Base-by-base conservation (phyloP, 2,329 filamentous ascomycete genomes). In the Fusarium begoniae region DNA sequence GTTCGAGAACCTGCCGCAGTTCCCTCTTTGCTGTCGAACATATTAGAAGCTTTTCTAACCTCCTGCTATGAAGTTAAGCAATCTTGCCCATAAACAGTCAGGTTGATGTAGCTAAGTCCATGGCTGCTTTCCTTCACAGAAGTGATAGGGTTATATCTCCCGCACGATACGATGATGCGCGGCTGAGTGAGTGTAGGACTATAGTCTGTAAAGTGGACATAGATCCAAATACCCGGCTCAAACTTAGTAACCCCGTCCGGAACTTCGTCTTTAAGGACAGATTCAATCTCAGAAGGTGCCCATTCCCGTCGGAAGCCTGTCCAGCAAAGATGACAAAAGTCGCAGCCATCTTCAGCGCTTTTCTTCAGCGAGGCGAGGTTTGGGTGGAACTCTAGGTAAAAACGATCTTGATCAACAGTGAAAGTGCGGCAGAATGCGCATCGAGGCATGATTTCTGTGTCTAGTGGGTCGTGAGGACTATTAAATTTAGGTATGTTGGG, bases 291-390 rank as follows among this genome's bases (percentile, higher is more conserved):
- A 3, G 37, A 35, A 13, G 2, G 3, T 5, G n/a, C 17, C 66
- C 66, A 69, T 30, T 67, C 55, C 2, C 17, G 22, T 22, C 13
- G 8, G n/a, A 69, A 69, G 30, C 55, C 44, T 18, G 11, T 55
- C 66, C 63, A 69, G 63, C 66, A 69, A 24, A 69, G 55, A 5
- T 17, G 41, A 28, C 66, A 69, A 14, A 69, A 67, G 14, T 69
- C 63, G 32, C 66, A 69, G 7, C 66, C 63, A 20, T 45, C 15
- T 15, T 56, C 41, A 22, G 66, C 50, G 17, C n/a, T 62, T 12
- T 18, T 10, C 22, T 68, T 57, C 0, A 69, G 66, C 9, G 63
- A 68, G 5, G 50, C 11, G 17, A 69, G 63, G 10, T 41, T 56
- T 15, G 50, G 38, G 4, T 69, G 63, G 17, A 63, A 68, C 6